Evolutionary conservation across 2,329 filamentous ascomycete species (phyloP).

Genomic region (Aspergillus costaricaensis): DNA sequence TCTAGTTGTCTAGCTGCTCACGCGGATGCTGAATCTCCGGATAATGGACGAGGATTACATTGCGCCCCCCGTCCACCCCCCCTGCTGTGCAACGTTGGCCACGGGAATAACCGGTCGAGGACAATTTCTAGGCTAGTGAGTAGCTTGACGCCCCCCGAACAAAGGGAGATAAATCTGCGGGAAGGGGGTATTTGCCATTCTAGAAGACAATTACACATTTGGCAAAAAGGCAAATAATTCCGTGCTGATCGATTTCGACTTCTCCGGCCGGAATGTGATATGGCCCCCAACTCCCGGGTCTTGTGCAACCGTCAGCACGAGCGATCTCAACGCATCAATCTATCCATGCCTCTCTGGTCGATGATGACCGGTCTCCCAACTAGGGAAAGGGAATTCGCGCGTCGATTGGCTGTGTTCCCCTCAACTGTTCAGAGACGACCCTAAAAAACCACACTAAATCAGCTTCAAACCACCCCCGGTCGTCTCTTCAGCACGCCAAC

Average conservation of each 20-base stretch:
- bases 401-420: not conserved
- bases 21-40: slow-evolving; percentile 2
- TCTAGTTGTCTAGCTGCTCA: not conserved
- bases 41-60: not conserved
- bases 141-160: slow-evolving; percentile 2
- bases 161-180: not conserved
- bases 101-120: slow-evolving; percentile 6
- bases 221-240: not conserved
- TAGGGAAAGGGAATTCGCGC: not conserved
- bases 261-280: not conserved
- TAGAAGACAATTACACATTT: not conserved
- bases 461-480: not conserved
- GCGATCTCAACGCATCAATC: not conserved
- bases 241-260: not conserved
- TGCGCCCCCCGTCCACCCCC: not conserved
- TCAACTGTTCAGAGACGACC: not conserved
- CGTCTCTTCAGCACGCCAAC: not conserved
- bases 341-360: not conserved
- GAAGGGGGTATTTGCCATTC: not conserved
- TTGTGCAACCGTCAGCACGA: slow-evolving; percentile 2
- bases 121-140: not conserved
- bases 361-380: not conserved
- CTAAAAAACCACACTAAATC: no score
- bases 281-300: not conserved
- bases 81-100: slow-evolving; percentile 4